Conservation (phyloP, 805 yeast species). For the Komagataella pseudopastoris region DNA sequence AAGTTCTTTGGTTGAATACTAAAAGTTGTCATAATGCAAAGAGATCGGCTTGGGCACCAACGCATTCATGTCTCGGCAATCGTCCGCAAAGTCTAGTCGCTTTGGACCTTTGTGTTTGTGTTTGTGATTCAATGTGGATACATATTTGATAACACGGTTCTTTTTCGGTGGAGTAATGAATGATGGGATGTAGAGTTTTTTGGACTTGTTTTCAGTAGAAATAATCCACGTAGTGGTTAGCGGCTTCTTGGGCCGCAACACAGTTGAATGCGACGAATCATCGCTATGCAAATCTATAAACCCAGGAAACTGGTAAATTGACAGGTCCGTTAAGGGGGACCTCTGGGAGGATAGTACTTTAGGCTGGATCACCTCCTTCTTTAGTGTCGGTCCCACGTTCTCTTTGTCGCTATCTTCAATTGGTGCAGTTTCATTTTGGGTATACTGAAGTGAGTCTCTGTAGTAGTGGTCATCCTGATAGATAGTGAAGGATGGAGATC, state of each 20-base stretch:
- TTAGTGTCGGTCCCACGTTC: background rate
- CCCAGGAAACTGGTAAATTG: background rate
- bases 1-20: background rate
- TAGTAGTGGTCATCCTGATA: background rate
- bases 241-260: background rate
- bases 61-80: background rate
- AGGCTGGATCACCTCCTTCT: background rate
- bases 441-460: background rate
- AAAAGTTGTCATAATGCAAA: background rate
- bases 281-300: background rate
- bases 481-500: conserved; percentile 1
- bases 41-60: background rate
- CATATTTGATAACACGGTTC: conserved; percentile 1
- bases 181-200: conserved; percentile 1
- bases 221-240: background rate
- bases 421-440: background rate
- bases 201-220: background rate
- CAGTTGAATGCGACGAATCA: background rate
- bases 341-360: background rate
- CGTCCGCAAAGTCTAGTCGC: background rate
- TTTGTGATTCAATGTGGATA: background rate
- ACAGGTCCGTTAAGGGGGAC: background rate
- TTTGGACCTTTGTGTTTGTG: background rate
- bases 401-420: background rate
- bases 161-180: conserved; percentile 2